Evolutionary conservation across 73 alveolate species (phyloP).

Genomic region (Paramecium bursaria): DNA sequence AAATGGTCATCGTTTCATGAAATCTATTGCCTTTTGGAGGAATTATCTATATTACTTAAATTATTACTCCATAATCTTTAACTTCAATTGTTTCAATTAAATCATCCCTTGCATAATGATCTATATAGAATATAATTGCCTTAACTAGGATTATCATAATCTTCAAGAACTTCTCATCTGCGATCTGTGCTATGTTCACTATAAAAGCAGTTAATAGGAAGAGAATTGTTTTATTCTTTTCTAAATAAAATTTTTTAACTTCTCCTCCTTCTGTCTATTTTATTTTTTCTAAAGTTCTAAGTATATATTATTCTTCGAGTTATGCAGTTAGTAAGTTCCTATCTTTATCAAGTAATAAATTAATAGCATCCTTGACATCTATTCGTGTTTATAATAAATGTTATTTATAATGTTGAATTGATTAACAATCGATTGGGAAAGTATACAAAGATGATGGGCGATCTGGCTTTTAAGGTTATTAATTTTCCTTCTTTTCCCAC

Average conservation of each 20-base stretch:
- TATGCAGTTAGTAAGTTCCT: not conserved
- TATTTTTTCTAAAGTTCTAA: conserved; percentile 6
- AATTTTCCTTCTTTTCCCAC: conserved; percentile 30
- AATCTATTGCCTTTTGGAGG: conserved; percentile 45
- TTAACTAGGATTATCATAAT: conserved; percentile 8
- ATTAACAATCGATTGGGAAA: not conserved
- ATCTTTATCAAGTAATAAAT: not conserved
- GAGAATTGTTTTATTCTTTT: conserved; percentile 17
- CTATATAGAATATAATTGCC: conserved; percentile 15
- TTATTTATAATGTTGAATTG: not conserved
- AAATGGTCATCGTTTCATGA: conserved; percentile 46
- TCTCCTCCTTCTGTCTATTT: conserved; percentile 32
- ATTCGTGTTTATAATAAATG: no score
- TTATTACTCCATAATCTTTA: conserved; percentile 36
- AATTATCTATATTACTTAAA: not conserved
- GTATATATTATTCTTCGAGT: conserved; percentile 34
- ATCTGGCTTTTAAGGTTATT: conserved; percentile 23
- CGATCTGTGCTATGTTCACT: conserved; percentile 1
- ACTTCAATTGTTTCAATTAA: not conserved
- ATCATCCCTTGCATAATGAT: conserved; percentile 33
- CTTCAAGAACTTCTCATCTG: conserved; percentile 30
- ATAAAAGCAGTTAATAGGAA: conserved; percentile 23
- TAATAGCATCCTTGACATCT: conserved; percentile 16
- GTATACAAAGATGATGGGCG: conserved; percentile 38
- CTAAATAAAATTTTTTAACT: conserved; percentile 44